Conservation (phyloP, 2,329 filamentous ascomycete genomes). For the Ophiostoma ulmi region DNA sequence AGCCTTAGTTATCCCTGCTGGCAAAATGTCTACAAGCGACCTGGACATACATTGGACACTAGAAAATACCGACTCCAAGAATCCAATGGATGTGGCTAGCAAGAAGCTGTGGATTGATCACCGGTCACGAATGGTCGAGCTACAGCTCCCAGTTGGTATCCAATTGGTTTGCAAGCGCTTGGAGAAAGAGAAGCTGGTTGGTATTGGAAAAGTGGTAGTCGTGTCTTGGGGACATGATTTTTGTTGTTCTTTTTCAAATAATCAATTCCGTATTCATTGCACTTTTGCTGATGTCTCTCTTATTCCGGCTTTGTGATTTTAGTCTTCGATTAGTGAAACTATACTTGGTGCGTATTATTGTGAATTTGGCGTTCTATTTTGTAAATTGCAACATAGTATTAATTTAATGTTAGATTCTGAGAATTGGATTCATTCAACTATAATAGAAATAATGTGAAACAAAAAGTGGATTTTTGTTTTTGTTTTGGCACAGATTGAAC, state of each 20-base stretch:
- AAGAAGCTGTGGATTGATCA: slow-evolving; percentile 43
- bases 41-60: slow-evolving; percentile 38
- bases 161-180: slow-evolving; percentile 49
- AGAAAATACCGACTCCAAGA: slow-evolving; percentile 45
- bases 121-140: slow-evolving; percentile 35
- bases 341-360: too few relatives aligned
- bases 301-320: too few relatives aligned
- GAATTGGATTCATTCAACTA: too few relatives aligned
- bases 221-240: not conserved
- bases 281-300: too few relatives aligned
- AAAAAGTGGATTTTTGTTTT: too few relatives aligned
- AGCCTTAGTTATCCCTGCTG: slow-evolving; percentile 52
- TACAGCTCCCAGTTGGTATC: slow-evolving; percentile 46
- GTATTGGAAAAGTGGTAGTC: slow-evolving; percentile 36
- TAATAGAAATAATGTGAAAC: too few relatives aligned
- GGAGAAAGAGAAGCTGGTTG: slow-evolving; percentile 53
- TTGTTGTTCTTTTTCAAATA: not conserved
- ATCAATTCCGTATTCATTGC: too few relatives aligned
- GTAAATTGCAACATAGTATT: too few relatives aligned
- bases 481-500: too few relatives aligned
- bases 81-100: slow-evolving; percentile 34
- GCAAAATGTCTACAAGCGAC: slow-evolving; percentile 34
- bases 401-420: too few relatives aligned
- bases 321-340: too few relatives aligned
- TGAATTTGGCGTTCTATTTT: too few relatives aligned